phyloP scores from a whole-genome alignment of 2,329 filamentous ascomycete species.

The Teratosphaeria gauchensis region DNA sequence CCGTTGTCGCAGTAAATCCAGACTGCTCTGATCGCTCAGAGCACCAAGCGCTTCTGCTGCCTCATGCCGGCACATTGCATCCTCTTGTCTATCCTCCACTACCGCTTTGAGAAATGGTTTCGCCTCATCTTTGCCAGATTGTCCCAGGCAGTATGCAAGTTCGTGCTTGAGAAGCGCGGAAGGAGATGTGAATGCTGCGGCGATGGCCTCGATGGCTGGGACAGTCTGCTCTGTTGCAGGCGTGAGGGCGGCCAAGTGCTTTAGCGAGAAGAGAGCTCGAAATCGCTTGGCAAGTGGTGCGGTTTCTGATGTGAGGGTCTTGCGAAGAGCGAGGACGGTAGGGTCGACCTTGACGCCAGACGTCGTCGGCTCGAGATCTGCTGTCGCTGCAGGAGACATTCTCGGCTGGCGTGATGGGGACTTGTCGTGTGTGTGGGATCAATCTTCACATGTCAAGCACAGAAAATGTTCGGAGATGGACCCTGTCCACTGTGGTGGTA shows the following conservation, averaged over 20 bases:
- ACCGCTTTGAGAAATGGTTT: slow-evolving; percentile 63
- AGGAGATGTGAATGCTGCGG: slow-evolving; percentile 71
- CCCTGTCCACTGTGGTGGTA: background rate
- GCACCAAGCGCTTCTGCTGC: slow-evolving; percentile 91
- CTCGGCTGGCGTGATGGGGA: background rate
- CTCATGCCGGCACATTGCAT: slow-evolving; percentile 93
- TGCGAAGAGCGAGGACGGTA: slow-evolving; percentile 56
- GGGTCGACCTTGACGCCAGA: slow-evolving; percentile 14
- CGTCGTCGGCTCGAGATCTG: background rate
- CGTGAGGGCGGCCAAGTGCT: slow-evolving; percentile 70
- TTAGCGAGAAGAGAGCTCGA: slow-evolving; percentile 93
- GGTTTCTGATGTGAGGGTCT: slow-evolving; percentile 68
- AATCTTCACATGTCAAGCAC: background rate
- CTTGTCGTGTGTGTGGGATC: background rate
- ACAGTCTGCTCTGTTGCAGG: slow-evolving; percentile 48
- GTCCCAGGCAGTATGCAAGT: slow-evolving; percentile 90
- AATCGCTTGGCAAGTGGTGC: slow-evolving; percentile 82
- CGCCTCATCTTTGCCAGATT: slow-evolving; percentile 69
- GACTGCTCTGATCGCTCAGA: slow-evolving; percentile 62
- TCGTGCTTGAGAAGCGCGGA: slow-evolving; percentile 94
- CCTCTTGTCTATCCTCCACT: slow-evolving; percentile 68
- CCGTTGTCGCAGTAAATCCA: slow-evolving; percentile 63
- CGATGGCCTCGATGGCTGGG: slow-evolving; percentile 69
- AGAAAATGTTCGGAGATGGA: background rate
- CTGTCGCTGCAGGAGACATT: slow-evolving; percentile 4